Evolutionary conservation across 2,329 filamentous ascomycete species (phyloP), one percentile per base, ranked within the genome.

Genomic region (Aureobasidium sp.): DNA sequence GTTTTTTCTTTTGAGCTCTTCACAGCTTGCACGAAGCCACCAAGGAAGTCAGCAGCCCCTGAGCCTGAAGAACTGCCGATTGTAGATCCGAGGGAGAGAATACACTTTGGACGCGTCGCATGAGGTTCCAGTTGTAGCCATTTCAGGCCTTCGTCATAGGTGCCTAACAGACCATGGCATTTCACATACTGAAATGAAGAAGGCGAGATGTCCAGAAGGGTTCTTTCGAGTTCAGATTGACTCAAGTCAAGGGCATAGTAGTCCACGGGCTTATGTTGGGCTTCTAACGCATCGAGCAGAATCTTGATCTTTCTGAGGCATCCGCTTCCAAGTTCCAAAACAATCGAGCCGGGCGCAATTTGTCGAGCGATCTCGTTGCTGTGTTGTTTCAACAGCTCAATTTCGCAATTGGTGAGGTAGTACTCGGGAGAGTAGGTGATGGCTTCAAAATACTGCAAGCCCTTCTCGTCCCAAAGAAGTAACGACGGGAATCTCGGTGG

Each of bases 391-490:
- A 59, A 24, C 3, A 59, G 34, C 10, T 50, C 32, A 3, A 59
- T 59, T 10, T 59, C 56, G 34, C 56, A 59, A 3, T 50, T 39
- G 34, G 56, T 59, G 15, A 59, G 34, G 56, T 59, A 59, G 24
- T 59, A 59, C 9, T 50, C 34, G 34, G 43, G 43, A 13, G 56
- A 39, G 43, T 59, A 24, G 3, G 56, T 59, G 44, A 59, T 39
- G n/a, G 44, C 44, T 36, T 50, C 46, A 3, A 59, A 59, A 24
- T 39, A 9, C 27, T 59, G 44, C 34, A 59, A 32, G 34, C 56
- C 56, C 36, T 50, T 59, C 7, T 48, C 56, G 12, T 59, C 56
- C 56, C 56, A 59, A 24, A 59, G 56, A 12, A 59, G 56, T 27
- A 50, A 13, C 1, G 43, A 48, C 3, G 56, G 56, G 9, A 59